phyloP scores from a whole-genome alignment of 148 eudicot genomes.

The Chenopodium suecicum region DNA sequence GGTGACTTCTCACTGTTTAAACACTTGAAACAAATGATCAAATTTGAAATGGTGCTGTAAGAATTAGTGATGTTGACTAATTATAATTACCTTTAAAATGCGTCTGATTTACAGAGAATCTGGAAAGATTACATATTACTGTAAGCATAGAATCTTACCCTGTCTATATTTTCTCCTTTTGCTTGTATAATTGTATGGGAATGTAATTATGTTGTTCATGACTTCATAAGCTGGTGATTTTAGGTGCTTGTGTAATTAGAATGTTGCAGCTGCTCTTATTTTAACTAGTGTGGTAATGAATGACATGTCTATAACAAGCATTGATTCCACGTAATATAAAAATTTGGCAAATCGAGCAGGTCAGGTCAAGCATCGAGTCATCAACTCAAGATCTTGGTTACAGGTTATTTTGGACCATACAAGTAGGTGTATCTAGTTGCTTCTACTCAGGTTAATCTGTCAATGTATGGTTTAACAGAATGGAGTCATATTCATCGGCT shows the following conservation, averaged over 20 bases:
- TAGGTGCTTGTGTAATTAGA: neutral
- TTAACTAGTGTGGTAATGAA: neutral
- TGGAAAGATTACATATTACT: neutral
- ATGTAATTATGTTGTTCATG: conserved; percentile 1
- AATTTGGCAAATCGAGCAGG: neutral
- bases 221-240: neutral
- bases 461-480: neutral
- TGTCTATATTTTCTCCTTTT: neutral
- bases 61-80: neutral
- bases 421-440: neutral
- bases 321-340: neutral
- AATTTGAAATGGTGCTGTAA: neutral
- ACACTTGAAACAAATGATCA: too few species aligned
- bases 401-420: neutral
- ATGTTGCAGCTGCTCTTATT: neutral
- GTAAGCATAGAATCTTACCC: neutral
- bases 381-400: neutral
- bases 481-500: too few species aligned
- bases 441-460: too few species aligned
- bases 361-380: neutral
- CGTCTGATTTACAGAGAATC: neutral
- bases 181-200: neutral
- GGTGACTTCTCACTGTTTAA: neutral
- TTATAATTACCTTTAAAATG: neutral
- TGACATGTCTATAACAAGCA: neutral